phyloP scores from a whole-genome alignment of 1,284 basidiomycete species.

The Pseudozyma pruni region DNA sequence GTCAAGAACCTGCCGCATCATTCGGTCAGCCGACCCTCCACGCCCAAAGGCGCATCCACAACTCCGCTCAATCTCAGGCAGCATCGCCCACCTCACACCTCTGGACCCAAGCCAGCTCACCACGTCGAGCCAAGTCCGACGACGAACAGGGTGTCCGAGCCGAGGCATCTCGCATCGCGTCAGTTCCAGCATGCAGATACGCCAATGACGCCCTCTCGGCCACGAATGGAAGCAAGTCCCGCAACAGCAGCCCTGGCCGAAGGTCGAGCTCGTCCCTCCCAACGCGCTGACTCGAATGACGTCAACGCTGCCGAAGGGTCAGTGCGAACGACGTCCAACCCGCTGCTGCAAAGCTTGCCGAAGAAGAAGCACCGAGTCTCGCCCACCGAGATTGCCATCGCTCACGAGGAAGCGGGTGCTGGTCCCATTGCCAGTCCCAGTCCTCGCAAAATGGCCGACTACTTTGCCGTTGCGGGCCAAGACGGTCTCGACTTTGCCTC shows the following conservation, averaged over 20 bases:
- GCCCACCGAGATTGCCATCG: slow-evolving; percentile 41
- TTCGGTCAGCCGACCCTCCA: slow-evolving; percentile 14
- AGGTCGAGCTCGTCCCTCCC: no score
- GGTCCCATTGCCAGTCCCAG: slow-evolving; percentile 41
- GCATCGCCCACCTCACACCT: slow-evolving; percentile 38
- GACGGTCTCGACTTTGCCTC: not conserved
- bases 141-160: slow-evolving; percentile 32
- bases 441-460: slow-evolving; percentile 40
- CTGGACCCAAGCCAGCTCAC: slow-evolving; percentile 32
- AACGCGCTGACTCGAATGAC: not conserved
- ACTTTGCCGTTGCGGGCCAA: slow-evolving; percentile 15
- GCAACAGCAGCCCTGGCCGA: not conserved
- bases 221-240: not conserved
- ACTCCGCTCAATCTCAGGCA: slow-evolving; percentile 31
- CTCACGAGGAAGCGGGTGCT: slow-evolving; percentile 48
- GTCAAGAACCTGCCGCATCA: slow-evolving; percentile 32
- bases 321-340: not conserved
- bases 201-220: slow-evolving; percentile 21
- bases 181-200: slow-evolving; percentile 1
- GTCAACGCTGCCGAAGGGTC: slow-evolving; percentile 22
- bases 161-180: slow-evolving; percentile 3
- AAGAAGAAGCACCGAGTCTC: slow-evolving; percentile 50
- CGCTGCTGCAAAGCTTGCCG: slow-evolving; percentile 32
- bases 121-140: slow-evolving; percentile 38
- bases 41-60: slow-evolving; percentile 28